Base-by-base conservation (phyloP, 2,329 filamentous ascomycete genomes). In the Penicillium sp. region DNA sequence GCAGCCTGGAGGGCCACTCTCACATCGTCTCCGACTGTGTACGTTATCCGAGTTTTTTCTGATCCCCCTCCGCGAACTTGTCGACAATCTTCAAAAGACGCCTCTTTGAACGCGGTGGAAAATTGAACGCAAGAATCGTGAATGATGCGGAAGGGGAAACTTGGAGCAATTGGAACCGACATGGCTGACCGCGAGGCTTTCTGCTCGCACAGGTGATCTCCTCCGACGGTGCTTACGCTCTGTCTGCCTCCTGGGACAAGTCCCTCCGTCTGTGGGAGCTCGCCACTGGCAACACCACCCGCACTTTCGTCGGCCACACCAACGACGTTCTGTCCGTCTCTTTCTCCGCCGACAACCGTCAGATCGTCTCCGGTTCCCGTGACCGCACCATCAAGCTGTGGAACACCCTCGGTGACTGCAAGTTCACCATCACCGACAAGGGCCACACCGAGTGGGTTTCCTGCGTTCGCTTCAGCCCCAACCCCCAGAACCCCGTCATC, bases 361-460 rank as follows among this genome's bases (percentile, higher is more conserved):
- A 97, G 83, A 97, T 98, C 77, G 93, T 97, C 69, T 97, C 93
- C 63, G 93, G 90, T 64, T 97, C 93, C 60, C 90, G 93, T 75
- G 93, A 98, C 82, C 86, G 90, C 75, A 89, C 88, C 71, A 97
- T 98, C 84, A 98, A 97, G 88, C 86, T 98, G 69, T 98, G 93
- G 93, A 98, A 98, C 84, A 98, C 93, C 67, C 89, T 98, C 63
- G 93, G 93, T 78, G 93, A 98, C 85, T 98, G 93, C 90, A 98
- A 98, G 84, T 98, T 85, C 86, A 98, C 91, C 81, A 97, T 98
- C 82, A 95, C 89, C 78, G 93, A 98, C 75, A 98, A 98, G 87
- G 93, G 93, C 74, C 93, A 98, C 84, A 89, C 89, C 77, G 93
- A 98, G 78, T 98, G 93, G 93, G 93, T 95, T 66, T 96, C 91